Conservation (phyloP, 2,329 filamentous ascomycete species). For the Aspergillus arachidicola region DNA sequence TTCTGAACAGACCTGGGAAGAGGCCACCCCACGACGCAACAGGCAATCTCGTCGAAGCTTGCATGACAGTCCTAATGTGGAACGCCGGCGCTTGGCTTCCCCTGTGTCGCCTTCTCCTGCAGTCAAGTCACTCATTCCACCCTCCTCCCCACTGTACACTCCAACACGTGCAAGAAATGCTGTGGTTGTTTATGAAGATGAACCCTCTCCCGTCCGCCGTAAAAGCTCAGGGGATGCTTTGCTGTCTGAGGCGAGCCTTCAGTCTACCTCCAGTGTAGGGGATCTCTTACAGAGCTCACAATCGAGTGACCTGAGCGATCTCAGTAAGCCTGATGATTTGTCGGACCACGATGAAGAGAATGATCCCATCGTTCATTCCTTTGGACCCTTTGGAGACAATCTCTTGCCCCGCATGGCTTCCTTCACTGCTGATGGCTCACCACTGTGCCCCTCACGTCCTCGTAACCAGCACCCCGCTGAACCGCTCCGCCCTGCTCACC, state of each 20-base stretch:
- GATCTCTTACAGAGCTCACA: constrained; percentile 36
- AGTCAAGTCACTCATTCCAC: constrained; percentile 48
- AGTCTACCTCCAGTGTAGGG: constrained; percentile 34
- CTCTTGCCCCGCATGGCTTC: constrained; percentile 80
- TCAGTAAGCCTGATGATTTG: constrained; percentile 60
- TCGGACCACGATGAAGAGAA: constrained; percentile 90
- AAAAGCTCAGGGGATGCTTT: constrained; percentile 28
- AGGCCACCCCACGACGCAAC: constrained; percentile 45
- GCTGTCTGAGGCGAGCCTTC: constrained; percentile 36
- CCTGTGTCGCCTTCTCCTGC: constrained; percentile 74
- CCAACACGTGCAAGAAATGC: constrained; percentile 47
- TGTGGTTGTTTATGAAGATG: constrained; percentile 73
- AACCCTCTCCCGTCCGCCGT: constrained; percentile 57
- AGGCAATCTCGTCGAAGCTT: constrained; percentile 30
- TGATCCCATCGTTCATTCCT: constrained; percentile 88
- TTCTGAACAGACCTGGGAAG: constrained; percentile 73
- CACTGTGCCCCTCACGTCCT: constrained; percentile 49
- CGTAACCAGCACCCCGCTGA: constrained; percentile 32
- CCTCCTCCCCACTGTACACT: constrained; percentile 46
- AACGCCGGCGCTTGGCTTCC: constrained; percentile 66
- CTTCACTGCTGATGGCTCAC: constrained; percentile 68
- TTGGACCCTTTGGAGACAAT: constrained; percentile 86
- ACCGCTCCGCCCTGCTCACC: constrained; percentile 37
- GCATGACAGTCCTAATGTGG: constrained; percentile 56
- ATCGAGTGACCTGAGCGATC: constrained; percentile 36